These are phyloP conservation scores for Vitellaria paradoxa DNA, from an alignment of 179 eudicot species.

Conservation along the genomic window DNA sequence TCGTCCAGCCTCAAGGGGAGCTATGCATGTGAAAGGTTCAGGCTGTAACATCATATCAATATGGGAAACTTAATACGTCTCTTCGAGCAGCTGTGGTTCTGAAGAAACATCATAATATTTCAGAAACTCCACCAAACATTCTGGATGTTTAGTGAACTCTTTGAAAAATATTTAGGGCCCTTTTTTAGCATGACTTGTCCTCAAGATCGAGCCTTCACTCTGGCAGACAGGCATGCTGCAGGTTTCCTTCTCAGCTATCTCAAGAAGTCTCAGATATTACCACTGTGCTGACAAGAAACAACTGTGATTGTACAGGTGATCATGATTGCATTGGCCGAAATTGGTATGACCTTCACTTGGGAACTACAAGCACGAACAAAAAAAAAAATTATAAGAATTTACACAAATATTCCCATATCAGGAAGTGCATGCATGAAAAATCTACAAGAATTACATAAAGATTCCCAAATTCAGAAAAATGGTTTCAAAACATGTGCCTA, in stretches of 20 bases:
- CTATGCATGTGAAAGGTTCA: background rate
- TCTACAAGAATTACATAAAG: background rate
- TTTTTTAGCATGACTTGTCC: background rate
- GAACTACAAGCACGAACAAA: slow-evolving; percentile 41
- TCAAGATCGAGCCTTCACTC: background rate
- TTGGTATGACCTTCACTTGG: slow-evolving; percentile 55
- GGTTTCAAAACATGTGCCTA: slow-evolving; percentile 1
- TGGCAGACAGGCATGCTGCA: background rate
- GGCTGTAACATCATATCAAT: slow-evolving; percentile 4
- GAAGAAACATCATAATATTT: background rate
- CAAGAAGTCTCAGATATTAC: slow-evolving; percentile 30
- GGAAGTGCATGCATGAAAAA: background rate
- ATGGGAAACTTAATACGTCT: background rate
- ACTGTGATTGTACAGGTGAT: slow-evolving; percentile 81
- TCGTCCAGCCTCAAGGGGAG: background rate
- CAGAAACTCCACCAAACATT: background rate
- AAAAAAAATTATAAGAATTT: background rate
- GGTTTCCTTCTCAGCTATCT: background rate
- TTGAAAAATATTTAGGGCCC: background rate
- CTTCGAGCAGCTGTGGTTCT: background rate
- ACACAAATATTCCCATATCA: background rate
- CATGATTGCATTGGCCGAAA: slow-evolving; percentile 64
- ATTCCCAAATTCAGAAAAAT: background rate
- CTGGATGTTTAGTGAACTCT: background rate
- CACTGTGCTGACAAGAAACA: slow-evolving; percentile 80